Base-by-base conservation (phyloP, 2,329 filamentous ascomycete genomes). In the Lasiodiplodia theobromae region DNA sequence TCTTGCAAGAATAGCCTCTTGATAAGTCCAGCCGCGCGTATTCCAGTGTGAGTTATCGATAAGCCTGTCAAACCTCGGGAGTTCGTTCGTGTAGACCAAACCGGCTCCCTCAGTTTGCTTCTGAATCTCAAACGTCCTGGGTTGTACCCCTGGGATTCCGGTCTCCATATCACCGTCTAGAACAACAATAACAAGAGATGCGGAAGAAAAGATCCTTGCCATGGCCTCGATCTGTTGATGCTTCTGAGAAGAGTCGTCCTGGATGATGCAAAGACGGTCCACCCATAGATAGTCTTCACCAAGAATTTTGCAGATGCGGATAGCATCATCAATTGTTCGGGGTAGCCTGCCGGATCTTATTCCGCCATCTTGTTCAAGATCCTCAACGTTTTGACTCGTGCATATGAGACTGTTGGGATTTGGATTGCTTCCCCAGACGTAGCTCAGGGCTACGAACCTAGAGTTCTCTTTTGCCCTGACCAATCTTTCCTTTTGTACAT, bases 391-490 rank as follows among this genome's bases (percentile, higher is more conserved):
- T n/a, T n/a, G n/a, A n/a, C n/a, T n/a, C 28, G 12, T 12, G 28
- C 14, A 7, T 1, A 3, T 28, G 4, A 38, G 16, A 11, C 16
- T 56, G 2, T 34, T 23, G 1, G 31, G 5, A 34, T 37, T 40
- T 2, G 14, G 60, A n/a, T 23, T n/a, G 14, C 3, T 2, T 7
- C 65, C 68, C 56, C 68, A 69, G 5, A 68, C 51, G 37, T 68
- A 69, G 23, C 68, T 69, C 4, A 69, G 25, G 2, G 68, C 68
- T 8, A 68, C 58, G 51, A 54, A 69, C 4, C n/a, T 47, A 23
- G n/a, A 31, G 3, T 14, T n/a, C 5, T 6, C 3, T 1, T 44
- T 8, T 2, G 1, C 3, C 4, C 12, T 25, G 10, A 28, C 21
- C 6, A 69, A 2, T 11, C 31, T 49, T 7, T 40, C 18, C n/a